Percentiles rank a stretch among this genome's conserved stretches.
Evolutionary conservation across 1,284 basidiomycete genomes (phyloP).

Genomic region (Pseudozyma pruni): DNA sequence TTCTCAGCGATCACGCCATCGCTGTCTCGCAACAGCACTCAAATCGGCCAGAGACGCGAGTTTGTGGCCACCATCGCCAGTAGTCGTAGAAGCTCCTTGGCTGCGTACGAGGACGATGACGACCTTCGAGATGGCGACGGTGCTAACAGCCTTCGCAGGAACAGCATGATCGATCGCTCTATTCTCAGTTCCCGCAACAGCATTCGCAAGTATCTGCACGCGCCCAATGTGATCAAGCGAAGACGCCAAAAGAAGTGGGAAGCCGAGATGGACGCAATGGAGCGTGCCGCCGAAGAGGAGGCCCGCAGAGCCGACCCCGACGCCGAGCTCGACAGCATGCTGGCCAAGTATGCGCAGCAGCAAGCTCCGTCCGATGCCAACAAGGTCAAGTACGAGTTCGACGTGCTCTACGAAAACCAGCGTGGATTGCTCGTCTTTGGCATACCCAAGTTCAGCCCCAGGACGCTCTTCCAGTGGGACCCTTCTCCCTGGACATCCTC

Average conservation of each 20-base stretch:
- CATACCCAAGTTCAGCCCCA: slow-evolving; percentile 63
- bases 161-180: slow-evolving; percentile 32
- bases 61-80: slow-evolving; percentile 38
- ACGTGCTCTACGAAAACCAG: slow-evolving; percentile 66
- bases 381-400: slow-evolving; percentile 59
- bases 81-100: slow-evolving; percentile 40
- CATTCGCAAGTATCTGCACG: slow-evolving; percentile 34
- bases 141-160: slow-evolving; percentile 5
- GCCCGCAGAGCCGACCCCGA: slow-evolving; percentile 32
- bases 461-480: slow-evolving; percentile 62
- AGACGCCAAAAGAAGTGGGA: slow-evolving; percentile 41
- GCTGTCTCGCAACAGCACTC: slow-evolving; percentile 27
- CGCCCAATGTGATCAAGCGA: slow-evolving; percentile 43
- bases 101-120: slow-evolving; percentile 30
- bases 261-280: slow-evolving; percentile 44
- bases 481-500: slow-evolving; percentile 63
- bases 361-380: slow-evolving; percentile 46
- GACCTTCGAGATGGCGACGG: slow-evolving; percentile 15
- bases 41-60: slow-evolving; percentile 26
- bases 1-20: slow-evolving; percentile 32
- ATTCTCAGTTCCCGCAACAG: slow-evolving; percentile 41
- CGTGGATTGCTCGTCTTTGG: slow-evolving; percentile 64
- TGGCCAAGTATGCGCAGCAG: slow-evolving; percentile 49
- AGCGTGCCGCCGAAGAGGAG: slow-evolving; percentile 25
- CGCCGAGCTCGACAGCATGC: slow-evolving; percentile 50